Evolutionary conservation across 2,329 filamentous ascomycete species (phyloP).

Genomic region (Neopestalotiopsis rosae): DNA sequence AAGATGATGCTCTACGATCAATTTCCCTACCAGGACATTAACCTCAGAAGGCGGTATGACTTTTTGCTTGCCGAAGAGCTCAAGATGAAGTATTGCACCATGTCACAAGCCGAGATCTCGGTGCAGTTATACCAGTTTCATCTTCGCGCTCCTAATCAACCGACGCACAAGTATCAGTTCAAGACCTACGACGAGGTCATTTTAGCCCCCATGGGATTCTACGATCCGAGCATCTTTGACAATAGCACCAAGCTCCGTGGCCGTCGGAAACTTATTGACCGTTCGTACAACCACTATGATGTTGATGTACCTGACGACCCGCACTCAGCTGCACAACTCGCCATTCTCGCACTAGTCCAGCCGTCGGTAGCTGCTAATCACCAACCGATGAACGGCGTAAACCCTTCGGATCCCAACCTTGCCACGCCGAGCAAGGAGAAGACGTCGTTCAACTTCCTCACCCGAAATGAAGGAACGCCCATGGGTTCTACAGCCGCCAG

Average conservation of each 20-base stretch:
- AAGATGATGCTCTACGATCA: conserved; percentile 98
- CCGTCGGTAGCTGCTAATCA: conserved; percentile 56
- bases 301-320: conserved; percentile 87
- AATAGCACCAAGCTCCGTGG: conserved; percentile 79
- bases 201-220: conserved; percentile 93
- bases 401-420: conserved; percentile 48
- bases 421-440: conserved; percentile 68
- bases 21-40: conserved; percentile 95
- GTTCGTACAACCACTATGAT: conserved; percentile 94
- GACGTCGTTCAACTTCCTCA: conserved; percentile 73
- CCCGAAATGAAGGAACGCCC: conserved; percentile 77
- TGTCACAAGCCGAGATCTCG: conserved; percentile 87
- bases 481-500: conserved; percentile 87
- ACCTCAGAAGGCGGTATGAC: conserved; percentile 87
- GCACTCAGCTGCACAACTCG: conserved; percentile 80
- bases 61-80: conserved; percentile 93
- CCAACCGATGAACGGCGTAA: conserved; percentile 46
- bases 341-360: conserved; percentile 63
- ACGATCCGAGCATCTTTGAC: conserved; percentile 87
- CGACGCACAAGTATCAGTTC: conserved; percentile 92
- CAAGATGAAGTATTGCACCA: conserved; percentile 90
- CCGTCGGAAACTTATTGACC: conserved; percentile 80
- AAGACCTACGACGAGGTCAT: conserved; percentile 98
- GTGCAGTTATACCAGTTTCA: conserved; percentile 92
- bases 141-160: conserved; percentile 83